Evolutionary conservation across 495 filamentous ascomycete species (phyloP).

Genomic region (Gamarada debralockiae): DNA sequence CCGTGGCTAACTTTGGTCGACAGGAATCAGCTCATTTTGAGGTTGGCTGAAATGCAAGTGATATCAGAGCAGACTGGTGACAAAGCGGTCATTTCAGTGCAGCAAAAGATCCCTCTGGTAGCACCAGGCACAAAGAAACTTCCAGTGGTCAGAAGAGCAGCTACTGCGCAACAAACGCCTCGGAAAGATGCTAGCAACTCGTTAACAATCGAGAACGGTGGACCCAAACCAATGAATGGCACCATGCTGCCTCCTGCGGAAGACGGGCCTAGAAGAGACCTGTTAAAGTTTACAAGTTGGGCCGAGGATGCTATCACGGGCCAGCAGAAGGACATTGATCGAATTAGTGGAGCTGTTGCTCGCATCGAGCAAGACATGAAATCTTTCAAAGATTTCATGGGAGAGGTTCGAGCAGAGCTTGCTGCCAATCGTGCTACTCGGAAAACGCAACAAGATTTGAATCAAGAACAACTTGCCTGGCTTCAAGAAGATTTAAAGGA

Average conservation of each 20-base stretch:
- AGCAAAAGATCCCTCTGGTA: slow-evolving; percentile 3
- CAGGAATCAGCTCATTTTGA: slow-evolving; percentile 23
- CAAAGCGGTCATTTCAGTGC: slow-evolving; percentile 15
- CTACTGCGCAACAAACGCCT: background rate
- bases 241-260: background rate
- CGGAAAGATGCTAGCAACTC: background rate
- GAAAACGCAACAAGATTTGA: background rate
- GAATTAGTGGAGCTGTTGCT: slow-evolving; percentile 15
- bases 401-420: slow-evolving; percentile 10
- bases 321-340: slow-evolving; percentile 22
- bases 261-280: background rate
- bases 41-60: slow-evolving; percentile 17
- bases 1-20: background rate
- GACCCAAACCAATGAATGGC: background rate
- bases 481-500: slow-evolving; percentile 7
- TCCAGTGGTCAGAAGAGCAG: background rate
- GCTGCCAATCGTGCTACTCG: background rate
- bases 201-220: background rate
- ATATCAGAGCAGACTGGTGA: slow-evolving; percentile 9
- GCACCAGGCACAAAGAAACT: background rate
- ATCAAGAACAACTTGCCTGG: background rate
- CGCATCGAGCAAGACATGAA: slow-evolving; percentile 21
- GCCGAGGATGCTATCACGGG: slow-evolving; percentile 13
- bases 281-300: slow-evolving; percentile 17
- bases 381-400: slow-evolving; percentile 21